A percentile compares a stretch with the other conserved stretches of the same genome.
Evolutionary conservation across 2,329 filamentous ascomycete genomes (phyloP).

Genomic region (Moelleriella libera): DNA sequence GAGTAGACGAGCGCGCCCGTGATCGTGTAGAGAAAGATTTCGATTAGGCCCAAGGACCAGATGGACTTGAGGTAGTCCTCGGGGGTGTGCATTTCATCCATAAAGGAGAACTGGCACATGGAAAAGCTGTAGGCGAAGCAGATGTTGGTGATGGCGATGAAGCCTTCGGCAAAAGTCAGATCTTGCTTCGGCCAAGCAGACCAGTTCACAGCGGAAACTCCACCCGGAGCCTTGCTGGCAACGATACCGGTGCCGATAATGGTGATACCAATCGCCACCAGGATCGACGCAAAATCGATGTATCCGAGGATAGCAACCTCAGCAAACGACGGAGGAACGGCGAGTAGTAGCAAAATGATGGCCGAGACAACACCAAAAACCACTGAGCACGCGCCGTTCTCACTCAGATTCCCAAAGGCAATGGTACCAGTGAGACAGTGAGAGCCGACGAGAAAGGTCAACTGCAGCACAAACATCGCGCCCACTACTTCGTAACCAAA

Average conservation of each 20-base stretch:
- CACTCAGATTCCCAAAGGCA: slow-evolving; percentile 50
- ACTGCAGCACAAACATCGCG: slow-evolving; percentile 45
- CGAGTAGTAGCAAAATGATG: slow-evolving; percentile 28
- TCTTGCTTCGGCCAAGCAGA: slow-evolving; percentile 30
- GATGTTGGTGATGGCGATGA: slow-evolving; percentile 53
- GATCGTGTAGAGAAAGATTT: slow-evolving; percentile 52
- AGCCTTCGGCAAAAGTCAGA: slow-evolving; percentile 36
- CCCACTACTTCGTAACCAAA: slow-evolving; percentile 50
- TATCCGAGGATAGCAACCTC: slow-evolving; percentile 35
- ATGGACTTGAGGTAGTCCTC: slow-evolving; percentile 38
- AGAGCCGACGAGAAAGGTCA: slow-evolving; percentile 57
- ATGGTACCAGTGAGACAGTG: slow-evolving; percentile 58
- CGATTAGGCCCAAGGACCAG: slow-evolving; percentile 43
- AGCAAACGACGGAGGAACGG: slow-evolving; percentile 32
- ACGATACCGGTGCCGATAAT: slow-evolving; percentile 50
- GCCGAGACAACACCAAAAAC: slow-evolving; percentile 31
- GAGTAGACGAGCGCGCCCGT: slow-evolving; percentile 55
- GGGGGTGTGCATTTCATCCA: slow-evolving; percentile 39
- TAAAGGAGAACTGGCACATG: slow-evolving; percentile 37
- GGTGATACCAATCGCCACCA: slow-evolving; percentile 48
- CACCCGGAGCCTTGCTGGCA: slow-evolving; percentile 15
- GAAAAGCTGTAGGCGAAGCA: slow-evolving; percentile 53
- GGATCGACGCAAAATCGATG: slow-evolving; percentile 46
- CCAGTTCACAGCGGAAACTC: slow-evolving; percentile 20
- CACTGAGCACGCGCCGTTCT: slow-evolving; percentile 33